Percentiles rank a stretch among this genome's conserved stretches.
These are phyloP conservation scores for Globisporangium heterothallicum DNA, from an alignment of 352 stramenopile genomes.

Conservation along the genomic window DNA sequence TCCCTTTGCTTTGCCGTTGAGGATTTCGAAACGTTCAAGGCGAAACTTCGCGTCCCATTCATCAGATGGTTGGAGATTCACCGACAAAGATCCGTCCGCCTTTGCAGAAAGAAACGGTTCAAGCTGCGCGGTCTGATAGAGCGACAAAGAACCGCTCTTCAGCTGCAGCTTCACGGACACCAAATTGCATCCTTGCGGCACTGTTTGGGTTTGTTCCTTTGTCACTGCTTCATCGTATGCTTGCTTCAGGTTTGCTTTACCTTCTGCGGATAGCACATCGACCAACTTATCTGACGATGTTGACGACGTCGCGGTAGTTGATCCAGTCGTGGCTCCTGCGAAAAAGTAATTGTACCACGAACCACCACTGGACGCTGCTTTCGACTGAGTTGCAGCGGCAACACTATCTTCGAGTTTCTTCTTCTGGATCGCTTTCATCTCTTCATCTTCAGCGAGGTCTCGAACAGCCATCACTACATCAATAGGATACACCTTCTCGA, in stretches of 20 bases:
- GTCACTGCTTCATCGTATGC: slow-evolving; percentile 68
- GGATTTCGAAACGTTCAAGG: slow-evolving; percentile 61
- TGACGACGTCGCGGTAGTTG: slow-evolving; percentile 6
- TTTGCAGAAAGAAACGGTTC: slow-evolving; percentile 41
- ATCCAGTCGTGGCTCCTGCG: slow-evolving; percentile 17
- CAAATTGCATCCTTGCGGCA: slow-evolving; percentile 64
- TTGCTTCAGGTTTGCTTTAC: slow-evolving; percentile 58
- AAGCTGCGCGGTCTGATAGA: slow-evolving; percentile 47
- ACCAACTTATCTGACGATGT: slow-evolving; percentile 24
- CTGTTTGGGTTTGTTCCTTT: slow-evolving; percentile 35
- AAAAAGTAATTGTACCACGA: slow-evolving; percentile 87
- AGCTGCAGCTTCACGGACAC: slow-evolving; percentile 65
- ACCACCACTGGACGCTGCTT: slow-evolving; percentile 15
- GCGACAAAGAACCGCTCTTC: slow-evolving; percentile 36
- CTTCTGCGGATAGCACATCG: slow-evolving; percentile 55
- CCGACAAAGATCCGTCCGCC: slow-evolving; percentile 41
- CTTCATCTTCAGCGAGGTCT: slow-evolving; percentile 53
- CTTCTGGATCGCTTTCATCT: slow-evolving; percentile 23
- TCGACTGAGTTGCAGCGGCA: slow-evolving; percentile 18
- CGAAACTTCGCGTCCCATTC: slow-evolving; percentile 61
- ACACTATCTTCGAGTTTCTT: slow-evolving; percentile 23
- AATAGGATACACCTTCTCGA: slow-evolving; percentile 59
- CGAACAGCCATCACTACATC: slow-evolving; percentile 63
- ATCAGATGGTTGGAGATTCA: slow-evolving; percentile 62
- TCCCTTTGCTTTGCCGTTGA: slow-evolving; percentile 39